Evolutionary conservation across 768 basidiomycete genomes (phyloP).

Genomic region (Trametopsis cervina): DNA sequence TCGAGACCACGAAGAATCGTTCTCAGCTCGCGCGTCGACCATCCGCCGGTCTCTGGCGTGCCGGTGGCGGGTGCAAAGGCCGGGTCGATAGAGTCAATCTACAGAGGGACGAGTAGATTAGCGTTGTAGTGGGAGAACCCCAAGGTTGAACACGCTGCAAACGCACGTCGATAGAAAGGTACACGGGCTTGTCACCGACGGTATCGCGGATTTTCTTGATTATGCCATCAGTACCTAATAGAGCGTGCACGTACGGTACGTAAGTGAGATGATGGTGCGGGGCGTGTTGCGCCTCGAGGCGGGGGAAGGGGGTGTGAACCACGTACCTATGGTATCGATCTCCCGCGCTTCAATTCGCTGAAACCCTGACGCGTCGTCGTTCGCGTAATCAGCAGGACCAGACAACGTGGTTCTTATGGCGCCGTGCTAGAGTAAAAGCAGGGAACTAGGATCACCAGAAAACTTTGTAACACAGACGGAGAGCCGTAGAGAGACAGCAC

Average conservation of each 20-base stretch:
- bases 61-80: constrained; percentile 80
- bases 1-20: constrained; percentile 71
- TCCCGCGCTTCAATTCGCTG: constrained; percentile 79
- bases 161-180: constrained; percentile 70
- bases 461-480: constrained; percentile 21
- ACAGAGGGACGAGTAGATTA: neutral
- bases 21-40: constrained; percentile 78
- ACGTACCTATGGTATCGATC: constrained; percentile 70
- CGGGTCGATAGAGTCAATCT: constrained; percentile 80
- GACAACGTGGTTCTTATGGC: constrained; percentile 83
- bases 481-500: constrained; percentile 7
- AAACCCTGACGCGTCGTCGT: constrained; percentile 77
- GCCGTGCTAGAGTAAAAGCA: constrained; percentile 55
- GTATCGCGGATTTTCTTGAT: constrained; percentile 74
- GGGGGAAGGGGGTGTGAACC: neutral
- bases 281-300: constrained; percentile 1
- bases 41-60: constrained; percentile 79
- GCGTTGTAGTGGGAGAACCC: neutral
- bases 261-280: neutral
- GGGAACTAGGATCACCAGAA: constrained; percentile 71
- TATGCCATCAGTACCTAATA: constrained; percentile 65
- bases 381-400: constrained; percentile 67
- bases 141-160: neutral
- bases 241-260: neutral
- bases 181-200: constrained; percentile 68